Evolutionary conservation across 2,329 filamentous ascomycete species (phyloP), one percentile per base, ranked within the genome.

Genomic region (Paraphoma chrysanthemicola): DNA sequence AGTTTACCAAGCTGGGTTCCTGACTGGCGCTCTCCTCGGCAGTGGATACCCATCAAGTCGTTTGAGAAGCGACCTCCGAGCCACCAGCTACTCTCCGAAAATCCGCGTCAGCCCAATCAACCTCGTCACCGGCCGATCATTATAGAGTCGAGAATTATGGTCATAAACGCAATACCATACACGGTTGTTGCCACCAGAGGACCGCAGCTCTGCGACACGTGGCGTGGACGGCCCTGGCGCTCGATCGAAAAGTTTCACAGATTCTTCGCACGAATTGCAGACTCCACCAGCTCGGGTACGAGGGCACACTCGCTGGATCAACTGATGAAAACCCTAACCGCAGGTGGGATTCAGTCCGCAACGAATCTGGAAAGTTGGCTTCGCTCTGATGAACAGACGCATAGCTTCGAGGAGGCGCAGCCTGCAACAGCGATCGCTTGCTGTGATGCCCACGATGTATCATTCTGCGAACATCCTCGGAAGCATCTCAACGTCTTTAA

Each of bases 21-120:
- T 14, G 48, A 51, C 29, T 51, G 48, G 48, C 42, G 48, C 36
- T 51, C 48, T 12, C 16, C 39, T 6, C 48, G 48, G 12, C 48
- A 38, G 16, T 51, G 39, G 48, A 44, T 51, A 14, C 48, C 48
- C 6, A 51, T 51, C 7, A 44, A 44, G 16, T 44, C 39, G 6
- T 51, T 51, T 16, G 48, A 51, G 44, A 41, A 29, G 14, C 48
- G 48, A 28, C 41, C 18, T 14, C 39, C 48, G 12, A 51, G 48
- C 18, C 41, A 51, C n/a, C 48, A 33, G 4, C 16, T 51, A n/a
- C 41, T 51, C 3, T 51, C 48, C 8, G 48, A 51, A 18, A 36
- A 28, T 11, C 2, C 41, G 11, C 48, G 48, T 5, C 23, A 14
- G 6, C 29, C 39, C 9, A 51, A 51, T 44, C 14, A 18, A 11